Conservation (phyloP, 2,329 filamentous ascomycete genomes). For the Aspergillus pseudonomiae region DNA sequence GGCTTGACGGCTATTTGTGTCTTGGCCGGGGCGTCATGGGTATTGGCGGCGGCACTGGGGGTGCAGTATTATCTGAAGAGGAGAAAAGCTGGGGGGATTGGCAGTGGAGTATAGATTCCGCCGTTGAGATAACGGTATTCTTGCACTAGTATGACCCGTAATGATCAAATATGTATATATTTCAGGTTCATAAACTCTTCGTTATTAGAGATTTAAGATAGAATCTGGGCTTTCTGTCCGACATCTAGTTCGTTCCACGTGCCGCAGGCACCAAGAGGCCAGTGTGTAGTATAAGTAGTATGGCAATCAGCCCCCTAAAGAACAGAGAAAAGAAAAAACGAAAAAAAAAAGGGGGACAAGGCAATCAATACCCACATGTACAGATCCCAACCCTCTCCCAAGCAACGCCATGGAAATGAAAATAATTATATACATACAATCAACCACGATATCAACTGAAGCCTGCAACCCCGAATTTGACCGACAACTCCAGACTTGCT, state of each 20-base stretch:
- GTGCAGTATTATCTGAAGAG: background rate
- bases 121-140: background rate
- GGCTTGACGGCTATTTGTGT: background rate
- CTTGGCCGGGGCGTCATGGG: background rate
- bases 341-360: background rate
- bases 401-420: background rate
- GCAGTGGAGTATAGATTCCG: background rate
- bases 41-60: background rate
- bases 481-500: background rate
- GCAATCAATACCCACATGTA: conserved; percentile 4
- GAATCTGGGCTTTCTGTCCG: background rate
- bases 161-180: background rate
- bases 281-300: background rate
- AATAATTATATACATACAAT: conserved; percentile 1
- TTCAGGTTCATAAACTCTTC: background rate
- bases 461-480: background rate
- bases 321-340: background rate
- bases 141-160: background rate
- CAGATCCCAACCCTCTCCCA: background rate
- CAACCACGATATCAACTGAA: background rate
- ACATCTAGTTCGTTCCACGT: background rate
- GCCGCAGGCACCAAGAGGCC: background rate
- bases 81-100: background rate
- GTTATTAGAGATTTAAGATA: background rate
- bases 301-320: background rate